Conservation (phyloP, 495 filamentous ascomycete species). For the Terfezia claveryi region DNA sequence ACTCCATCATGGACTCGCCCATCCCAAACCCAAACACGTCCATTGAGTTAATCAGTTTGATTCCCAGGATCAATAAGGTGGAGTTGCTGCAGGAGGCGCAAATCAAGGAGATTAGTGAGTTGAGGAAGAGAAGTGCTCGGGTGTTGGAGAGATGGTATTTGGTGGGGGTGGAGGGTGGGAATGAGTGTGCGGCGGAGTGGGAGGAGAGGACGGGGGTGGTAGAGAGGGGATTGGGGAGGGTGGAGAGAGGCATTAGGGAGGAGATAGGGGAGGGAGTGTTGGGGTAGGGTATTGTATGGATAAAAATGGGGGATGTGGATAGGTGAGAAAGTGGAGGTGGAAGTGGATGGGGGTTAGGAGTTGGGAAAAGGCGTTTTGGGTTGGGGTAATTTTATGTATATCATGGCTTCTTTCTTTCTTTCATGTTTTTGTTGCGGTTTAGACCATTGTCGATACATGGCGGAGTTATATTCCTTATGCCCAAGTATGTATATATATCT, state of each 20-base stretch:
- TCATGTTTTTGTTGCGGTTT: too few species aligned
- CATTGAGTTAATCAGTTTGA: constrained; percentile 41
- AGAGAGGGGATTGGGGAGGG: constrained; percentile 17
- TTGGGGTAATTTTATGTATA: too few species aligned
- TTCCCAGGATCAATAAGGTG: constrained; percentile 47
- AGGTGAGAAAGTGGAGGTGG: too few species aligned
- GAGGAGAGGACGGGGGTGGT: constrained; percentile 21
- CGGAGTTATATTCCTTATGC: too few species aligned
- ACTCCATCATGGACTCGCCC: constrained; percentile 55
- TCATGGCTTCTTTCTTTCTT: too few species aligned
- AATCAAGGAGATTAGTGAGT: constrained; percentile 42
- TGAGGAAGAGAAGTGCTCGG: constrained; percentile 49
- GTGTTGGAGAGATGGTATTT: constrained; percentile 69
- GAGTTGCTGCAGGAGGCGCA: constrained; percentile 46
- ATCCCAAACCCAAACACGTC: constrained; percentile 47
- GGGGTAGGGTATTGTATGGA: constrained; percentile 7
- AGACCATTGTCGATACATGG: too few species aligned
- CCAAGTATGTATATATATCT: too few species aligned
- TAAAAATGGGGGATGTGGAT: too few species aligned
- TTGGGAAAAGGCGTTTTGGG: too few species aligned
- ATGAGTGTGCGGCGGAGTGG: constrained; percentile 19
- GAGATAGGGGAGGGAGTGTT: constrained; percentile 11
- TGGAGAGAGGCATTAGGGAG: constrained; percentile 3
- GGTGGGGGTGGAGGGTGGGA: constrained; percentile 22
- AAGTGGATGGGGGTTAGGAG: too few species aligned